Percentiles rank a stretch among this genome's conserved stretches.
Evolutionary conservation across 805 yeast species (phyloP).

Genomic region (Ogataea pignaliae): DNA sequence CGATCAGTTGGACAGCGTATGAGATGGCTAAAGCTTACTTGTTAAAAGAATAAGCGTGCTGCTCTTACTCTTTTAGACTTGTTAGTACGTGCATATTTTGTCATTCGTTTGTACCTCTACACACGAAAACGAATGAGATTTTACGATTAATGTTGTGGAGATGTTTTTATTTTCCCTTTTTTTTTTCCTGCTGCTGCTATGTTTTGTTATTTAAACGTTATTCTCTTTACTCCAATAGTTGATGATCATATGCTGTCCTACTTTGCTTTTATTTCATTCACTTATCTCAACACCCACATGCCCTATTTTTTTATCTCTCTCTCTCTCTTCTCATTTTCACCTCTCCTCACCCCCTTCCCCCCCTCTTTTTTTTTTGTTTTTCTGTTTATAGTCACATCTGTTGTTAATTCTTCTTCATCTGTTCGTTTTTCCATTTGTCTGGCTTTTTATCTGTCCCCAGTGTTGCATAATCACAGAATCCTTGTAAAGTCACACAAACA

Average conservation of each 20-base stretch:
- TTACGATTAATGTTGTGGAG: neutral
- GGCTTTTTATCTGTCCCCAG: no score
- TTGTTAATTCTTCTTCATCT: neutral
- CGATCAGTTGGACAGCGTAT: conserved; percentile 96
- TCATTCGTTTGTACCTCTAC: neutral
- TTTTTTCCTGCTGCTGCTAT: neutral
- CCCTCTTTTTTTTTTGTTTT: neutral
- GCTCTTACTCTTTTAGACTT: neutral
- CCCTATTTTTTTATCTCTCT: no score
- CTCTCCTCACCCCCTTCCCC: neutral
- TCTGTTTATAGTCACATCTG: neutral
- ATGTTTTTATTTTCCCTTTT: neutral
- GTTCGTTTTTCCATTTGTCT: neutral
- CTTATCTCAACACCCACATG: no score
- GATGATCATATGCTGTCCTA: no score
- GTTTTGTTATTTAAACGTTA: no score
- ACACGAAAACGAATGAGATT: no score
- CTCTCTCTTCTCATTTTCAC: neutral
- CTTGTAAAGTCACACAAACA: no score
- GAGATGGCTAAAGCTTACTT: conserved; percentile 89
- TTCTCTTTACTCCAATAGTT: no score
- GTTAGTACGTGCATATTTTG: no score
- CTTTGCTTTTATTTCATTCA: no score
- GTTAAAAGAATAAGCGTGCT: conserved; percentile 2
- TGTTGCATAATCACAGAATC: no score